Conservation (phyloP, 257 asterid genomes). For the Plectranthus barbatus region DNA sequence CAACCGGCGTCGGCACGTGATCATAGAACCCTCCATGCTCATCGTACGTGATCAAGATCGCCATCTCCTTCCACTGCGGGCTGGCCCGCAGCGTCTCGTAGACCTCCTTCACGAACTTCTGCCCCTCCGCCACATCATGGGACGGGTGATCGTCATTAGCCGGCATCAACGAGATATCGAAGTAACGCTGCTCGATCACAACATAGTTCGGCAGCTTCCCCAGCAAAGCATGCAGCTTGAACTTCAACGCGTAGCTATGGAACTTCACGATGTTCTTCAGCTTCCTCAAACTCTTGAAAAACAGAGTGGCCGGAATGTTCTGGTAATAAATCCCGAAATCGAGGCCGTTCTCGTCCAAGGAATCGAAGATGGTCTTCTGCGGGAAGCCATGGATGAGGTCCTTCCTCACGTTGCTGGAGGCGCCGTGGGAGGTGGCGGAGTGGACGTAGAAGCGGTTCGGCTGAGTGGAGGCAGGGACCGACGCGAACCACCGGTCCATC, state of each 20-base stretch:
- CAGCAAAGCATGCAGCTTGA: slow-evolving; percentile 57
- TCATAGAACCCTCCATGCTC: slow-evolving; percentile 96
- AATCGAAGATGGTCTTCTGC: slow-evolving; percentile 91
- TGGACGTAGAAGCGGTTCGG: slow-evolving; percentile 93
- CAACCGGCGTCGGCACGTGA: slow-evolving; percentile 89
- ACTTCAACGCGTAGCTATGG: slow-evolving; percentile 47
- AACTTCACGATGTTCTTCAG: slow-evolving; percentile 59
- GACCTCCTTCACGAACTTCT: slow-evolving; percentile 92
- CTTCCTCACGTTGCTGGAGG: slow-evolving; percentile 85
- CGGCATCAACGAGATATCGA: slow-evolving; percentile 49
- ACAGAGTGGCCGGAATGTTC: slow-evolving; percentile 85
- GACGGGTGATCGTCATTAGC: slow-evolving; percentile 97
- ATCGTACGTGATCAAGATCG: slow-evolving; percentile 81
- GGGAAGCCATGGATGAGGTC: slow-evolving; percentile 88
- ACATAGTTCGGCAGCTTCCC: slow-evolving; percentile 85
- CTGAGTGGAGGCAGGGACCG: slow-evolving; percentile 95
- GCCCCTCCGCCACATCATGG: slow-evolving; percentile 84
- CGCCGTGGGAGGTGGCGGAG: no score
- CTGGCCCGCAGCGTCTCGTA: slow-evolving; percentile 81
- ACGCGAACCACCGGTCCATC: slow-evolving; percentile 88
- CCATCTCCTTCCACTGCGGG: slow-evolving; percentile 95
- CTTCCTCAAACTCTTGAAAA: slow-evolving; percentile 69
- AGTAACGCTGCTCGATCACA: slow-evolving; percentile 85
- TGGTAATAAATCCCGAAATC: slow-evolving; percentile 86
- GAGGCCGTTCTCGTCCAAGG: slow-evolving; percentile 71